Evolutionary conservation across 495 filamentous ascomycete species (phyloP).

Genomic region (Hypoxylon intermedium): DNA sequence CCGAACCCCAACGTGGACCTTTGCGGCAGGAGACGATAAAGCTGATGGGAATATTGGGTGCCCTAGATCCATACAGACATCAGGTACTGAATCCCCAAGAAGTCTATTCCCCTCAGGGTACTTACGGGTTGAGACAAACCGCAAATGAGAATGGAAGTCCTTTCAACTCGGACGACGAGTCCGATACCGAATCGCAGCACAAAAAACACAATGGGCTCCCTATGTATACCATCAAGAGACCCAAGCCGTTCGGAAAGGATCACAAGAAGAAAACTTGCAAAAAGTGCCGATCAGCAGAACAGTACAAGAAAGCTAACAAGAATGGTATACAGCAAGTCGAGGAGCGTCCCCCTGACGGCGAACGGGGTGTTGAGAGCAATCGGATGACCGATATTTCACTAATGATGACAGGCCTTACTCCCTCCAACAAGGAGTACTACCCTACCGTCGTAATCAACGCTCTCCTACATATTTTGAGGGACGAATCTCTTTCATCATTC

Average conservation of each 20-base stretch:
- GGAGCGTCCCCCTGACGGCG: conserved; percentile 67
- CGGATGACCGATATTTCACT: conserved; percentile 90
- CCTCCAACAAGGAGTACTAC: conserved; percentile 97
- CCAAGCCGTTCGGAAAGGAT: background rate
- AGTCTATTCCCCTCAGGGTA: conserved; percentile 6
- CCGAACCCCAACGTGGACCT: conserved; percentile 77
- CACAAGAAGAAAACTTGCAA: background rate
- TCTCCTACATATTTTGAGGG: conserved; percentile 86
- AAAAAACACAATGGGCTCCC: background rate
- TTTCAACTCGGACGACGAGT: conserved; percentile 11
- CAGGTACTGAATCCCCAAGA: conserved; percentile 60
- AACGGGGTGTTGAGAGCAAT: conserved; percentile 65
- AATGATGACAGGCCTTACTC: conserved; percentile 97
- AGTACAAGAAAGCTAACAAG: conserved; percentile 19
- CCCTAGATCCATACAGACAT: conserved; percentile 94
- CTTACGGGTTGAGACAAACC: conserved; percentile 2
- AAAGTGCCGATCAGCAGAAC: background rate
- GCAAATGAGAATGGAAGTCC: conserved; percentile 25
- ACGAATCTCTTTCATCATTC: conserved; percentile 83
- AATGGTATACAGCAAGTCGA: conserved; percentile 58
- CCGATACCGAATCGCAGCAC: background rate
- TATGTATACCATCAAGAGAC: background rate
- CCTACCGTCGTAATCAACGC: conserved; percentile 98
- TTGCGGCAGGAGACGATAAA: conserved; percentile 94
- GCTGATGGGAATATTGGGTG: conserved; percentile 93